phyloP scores from a whole-genome alignment of 2,329 filamentous ascomycete species.

The Gaeumannomyces sp. region DNA sequence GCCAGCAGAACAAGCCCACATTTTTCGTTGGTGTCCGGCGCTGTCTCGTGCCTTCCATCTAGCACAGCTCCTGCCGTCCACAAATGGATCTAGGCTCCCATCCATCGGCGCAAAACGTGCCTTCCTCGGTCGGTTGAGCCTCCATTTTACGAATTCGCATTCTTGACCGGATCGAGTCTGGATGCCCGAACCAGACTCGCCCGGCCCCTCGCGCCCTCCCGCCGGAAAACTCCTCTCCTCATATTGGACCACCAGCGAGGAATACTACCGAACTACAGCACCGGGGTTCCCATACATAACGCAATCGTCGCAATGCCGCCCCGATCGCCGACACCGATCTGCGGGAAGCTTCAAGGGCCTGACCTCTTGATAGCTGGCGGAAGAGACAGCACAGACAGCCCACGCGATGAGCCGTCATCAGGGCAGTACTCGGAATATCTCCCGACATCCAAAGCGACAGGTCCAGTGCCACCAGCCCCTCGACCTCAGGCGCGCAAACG shows the following conservation, averaged over 20 bases:
- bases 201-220: too few relatives aligned
- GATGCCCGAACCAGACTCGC: too few relatives aligned
- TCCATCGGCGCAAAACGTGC: not conserved
- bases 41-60: not conserved
- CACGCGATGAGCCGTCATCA: not conserved
- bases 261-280: too few relatives aligned
- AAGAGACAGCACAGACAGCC: not conserved
- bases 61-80: not conserved
- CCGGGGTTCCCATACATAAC: not conserved
- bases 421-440: not conserved
- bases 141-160: not conserved
- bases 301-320: not conserved
- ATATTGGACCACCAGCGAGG: not conserved
- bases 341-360: constrained; percentile 2
- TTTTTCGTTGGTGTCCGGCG: too few relatives aligned
- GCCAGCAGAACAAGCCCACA: not conserved
- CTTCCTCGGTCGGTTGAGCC: not conserved
- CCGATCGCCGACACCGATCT: constrained; percentile 1
- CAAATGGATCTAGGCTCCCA: not conserved
- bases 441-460: not conserved
- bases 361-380: constrained; percentile 1
- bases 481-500: not conserved
- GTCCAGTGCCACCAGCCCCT: not conserved
- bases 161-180: too few relatives aligned
- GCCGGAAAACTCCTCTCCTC: not conserved